Evolutionary conservation across 2,329 filamentous ascomycete genomes (phyloP).

Genomic region (Aspergillus pseudonomiae): DNA sequence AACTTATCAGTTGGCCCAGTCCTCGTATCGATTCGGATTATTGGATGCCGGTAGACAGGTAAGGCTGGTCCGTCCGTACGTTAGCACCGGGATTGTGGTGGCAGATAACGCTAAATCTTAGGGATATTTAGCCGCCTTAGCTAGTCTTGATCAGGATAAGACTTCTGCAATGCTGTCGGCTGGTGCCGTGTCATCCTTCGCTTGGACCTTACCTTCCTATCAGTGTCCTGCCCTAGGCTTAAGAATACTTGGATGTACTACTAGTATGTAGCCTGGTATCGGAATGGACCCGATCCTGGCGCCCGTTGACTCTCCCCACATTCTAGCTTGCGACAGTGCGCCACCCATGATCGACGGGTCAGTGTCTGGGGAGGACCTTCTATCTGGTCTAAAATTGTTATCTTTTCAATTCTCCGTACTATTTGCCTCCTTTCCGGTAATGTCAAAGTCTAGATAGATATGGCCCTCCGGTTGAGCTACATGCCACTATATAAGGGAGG

Average conservation of each 20-base stretch:
- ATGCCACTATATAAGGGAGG: conserved; percentile 10
- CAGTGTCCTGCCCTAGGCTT: background rate
- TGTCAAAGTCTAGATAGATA: background rate
- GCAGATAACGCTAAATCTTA: background rate
- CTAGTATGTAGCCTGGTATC: background rate
- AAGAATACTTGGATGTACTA: background rate
- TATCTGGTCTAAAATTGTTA: background rate
- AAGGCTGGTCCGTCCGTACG: no score
- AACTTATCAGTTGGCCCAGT: background rate
- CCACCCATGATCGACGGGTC: conserved; percentile 1
- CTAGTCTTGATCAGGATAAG: conserved; percentile 5
- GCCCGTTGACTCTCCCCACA: conserved; percentile 4
- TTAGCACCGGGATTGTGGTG: background rate
- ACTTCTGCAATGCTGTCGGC: background rate
- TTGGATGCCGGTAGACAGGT: no score
- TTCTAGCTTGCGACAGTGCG: background rate
- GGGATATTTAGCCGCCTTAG: background rate
- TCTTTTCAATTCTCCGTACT: background rate
- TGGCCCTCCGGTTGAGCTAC: background rate
- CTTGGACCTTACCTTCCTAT: conserved; percentile 20
- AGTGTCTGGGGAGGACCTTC: conserved; percentile 7
- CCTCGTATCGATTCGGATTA: background rate
- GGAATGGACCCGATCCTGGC: background rate
- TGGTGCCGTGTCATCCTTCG: conserved; percentile 7
- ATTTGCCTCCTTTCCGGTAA: background rate